Percentiles rank a stretch among this genome's conserved stretches.
Evolutionary conservation across 371 early-diverging fungal species (phyloP).

Genomic region (Nematocida homosporus): DNA sequence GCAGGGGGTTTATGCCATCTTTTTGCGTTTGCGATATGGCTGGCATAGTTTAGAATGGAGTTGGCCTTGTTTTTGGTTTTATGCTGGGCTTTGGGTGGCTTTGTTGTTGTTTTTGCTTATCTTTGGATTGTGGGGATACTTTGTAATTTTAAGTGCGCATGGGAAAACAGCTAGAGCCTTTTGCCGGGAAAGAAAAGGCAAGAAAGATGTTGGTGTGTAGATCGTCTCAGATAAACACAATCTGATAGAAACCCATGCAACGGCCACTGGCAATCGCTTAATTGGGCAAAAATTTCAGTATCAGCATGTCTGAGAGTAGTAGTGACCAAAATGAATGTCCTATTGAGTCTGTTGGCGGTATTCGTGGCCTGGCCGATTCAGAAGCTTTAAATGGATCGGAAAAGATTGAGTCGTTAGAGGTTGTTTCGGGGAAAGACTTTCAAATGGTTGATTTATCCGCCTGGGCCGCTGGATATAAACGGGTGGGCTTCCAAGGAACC

Average conservation of each 20-base stretch:
- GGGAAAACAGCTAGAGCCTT: slow-evolving; percentile 40
- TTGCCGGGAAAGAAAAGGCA: slow-evolving; percentile 12
- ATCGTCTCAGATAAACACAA: not conserved
- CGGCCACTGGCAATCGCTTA: not conserved
- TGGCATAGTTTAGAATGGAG: not conserved
- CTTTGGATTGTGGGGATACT: slow-evolving; percentile 43
- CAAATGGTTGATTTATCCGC: slow-evolving; percentile 3
- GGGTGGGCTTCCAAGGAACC: slow-evolving; percentile 66
- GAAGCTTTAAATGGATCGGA: slow-evolving; percentile 8
- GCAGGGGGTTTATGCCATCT: not conserved
- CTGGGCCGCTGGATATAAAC: slow-evolving; percentile 58
- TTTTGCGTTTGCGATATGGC: not conserved
- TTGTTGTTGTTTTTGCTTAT: not conserved
- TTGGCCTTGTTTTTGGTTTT: not conserved
- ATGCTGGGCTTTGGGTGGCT: not conserved
- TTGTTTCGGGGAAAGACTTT: slow-evolving; percentile 44
- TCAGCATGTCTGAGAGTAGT: not conserved
- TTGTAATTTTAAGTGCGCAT: slow-evolving; percentile 4
- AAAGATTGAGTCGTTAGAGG: slow-evolving; percentile 21
- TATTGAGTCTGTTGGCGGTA: too few relatives aligned
- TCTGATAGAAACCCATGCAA: not conserved
- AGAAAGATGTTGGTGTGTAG: slow-evolving; percentile 7
- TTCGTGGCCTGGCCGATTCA: slow-evolving; percentile 36
- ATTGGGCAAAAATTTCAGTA: slow-evolving; percentile 1
- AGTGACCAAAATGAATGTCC: not conserved